Evolutionary conservation across 148 eudicot species (phyloP), one percentile per base, ranked within the genome.

Genomic region (Arctostaphylos glauca): DNA sequence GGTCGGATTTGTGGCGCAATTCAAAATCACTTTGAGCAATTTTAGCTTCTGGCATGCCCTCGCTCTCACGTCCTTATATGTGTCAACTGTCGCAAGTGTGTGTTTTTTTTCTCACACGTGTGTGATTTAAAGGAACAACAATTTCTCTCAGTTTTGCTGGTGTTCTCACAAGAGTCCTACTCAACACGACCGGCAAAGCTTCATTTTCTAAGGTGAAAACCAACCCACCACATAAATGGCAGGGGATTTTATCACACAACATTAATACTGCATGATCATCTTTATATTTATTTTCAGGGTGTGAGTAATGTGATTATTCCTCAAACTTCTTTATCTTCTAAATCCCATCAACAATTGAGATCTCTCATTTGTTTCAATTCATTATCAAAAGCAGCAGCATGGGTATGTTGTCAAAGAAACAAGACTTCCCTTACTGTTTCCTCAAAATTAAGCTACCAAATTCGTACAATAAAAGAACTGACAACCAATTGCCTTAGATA

Each of bases 361-460:
- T 66, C 18, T 60, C 43, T 25, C 43, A 9, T 25, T 12, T 66
- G 71, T 64, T 64, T 25, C 70, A 9, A 31, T 64, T 25, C 70
- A n/a, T n/a, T n/a, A 64, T 64, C 3, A 64, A 25, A 64, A 64
- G 70, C 41, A 23, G 41, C 21, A 64, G 41, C 70, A 62, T 31
- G 68, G 21, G 6, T 23, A 3, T 60, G 66, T 64, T 64, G 70
- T 64, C 70, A 9, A 64, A 41, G 9, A 25, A 64, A 64, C 15
- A 64, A 25, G 41, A 64, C 70, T 64, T 64, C 70, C 70, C 9
- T 15, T 64, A n/a, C 70, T 64, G 70, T 23, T 64, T 64, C 70
- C 70, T 64, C 14, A 64, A 53, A 64, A 64, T 38, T 64, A 23
- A 23, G 41, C 70, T 64, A 62, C 23, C 14, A 23, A 64, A 64